These are phyloP conservation scores for Apocynum venetum DNA, from an alignment of 257 asterid genomes.

Conservation along the genomic window DNA sequence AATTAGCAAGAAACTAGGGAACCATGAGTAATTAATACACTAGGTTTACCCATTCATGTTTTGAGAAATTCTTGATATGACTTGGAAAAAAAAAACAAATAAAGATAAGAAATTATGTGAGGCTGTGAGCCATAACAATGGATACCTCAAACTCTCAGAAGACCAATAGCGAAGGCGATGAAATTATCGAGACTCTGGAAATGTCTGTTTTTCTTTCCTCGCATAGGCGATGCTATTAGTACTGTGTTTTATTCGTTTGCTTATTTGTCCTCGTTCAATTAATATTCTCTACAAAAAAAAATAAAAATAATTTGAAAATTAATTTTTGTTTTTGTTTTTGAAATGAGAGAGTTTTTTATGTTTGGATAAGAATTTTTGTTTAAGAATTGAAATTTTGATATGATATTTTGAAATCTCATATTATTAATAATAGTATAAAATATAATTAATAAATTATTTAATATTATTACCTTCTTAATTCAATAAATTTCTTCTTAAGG, in stretches of 20 bases:
- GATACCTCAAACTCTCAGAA: not conserved
- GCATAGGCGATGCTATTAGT: not conserved
- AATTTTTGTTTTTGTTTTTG: too few relatives aligned
- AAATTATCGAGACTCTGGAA: not conserved
- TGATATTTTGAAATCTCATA: too few relatives aligned
- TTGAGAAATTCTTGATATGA: not conserved
- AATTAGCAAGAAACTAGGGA: not conserved
- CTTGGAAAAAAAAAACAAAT: not conserved
- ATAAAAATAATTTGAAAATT: too few relatives aligned
- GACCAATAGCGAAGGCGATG: not conserved
- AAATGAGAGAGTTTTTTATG: too few relatives aligned
- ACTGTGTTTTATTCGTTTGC: not conserved
- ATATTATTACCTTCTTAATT: too few relatives aligned
- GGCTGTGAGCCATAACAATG: not conserved
- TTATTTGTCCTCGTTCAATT: not conserved
- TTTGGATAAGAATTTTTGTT: too few relatives aligned
- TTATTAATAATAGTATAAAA: too few relatives aligned
- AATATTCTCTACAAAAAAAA: too few relatives aligned
- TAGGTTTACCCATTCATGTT: not conserved
- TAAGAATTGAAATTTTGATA: too few relatives aligned
- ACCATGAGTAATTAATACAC: not conserved
- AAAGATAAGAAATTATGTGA: not conserved
- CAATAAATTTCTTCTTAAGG: too few relatives aligned
- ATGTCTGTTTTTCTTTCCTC: not conserved
- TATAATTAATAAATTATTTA: too few relatives aligned